These are phyloP conservation scores for Ophiostoma australiae DNA, from an alignment of 2,329 filamentous ascomycete species.

Conservation along the genomic window DNA sequence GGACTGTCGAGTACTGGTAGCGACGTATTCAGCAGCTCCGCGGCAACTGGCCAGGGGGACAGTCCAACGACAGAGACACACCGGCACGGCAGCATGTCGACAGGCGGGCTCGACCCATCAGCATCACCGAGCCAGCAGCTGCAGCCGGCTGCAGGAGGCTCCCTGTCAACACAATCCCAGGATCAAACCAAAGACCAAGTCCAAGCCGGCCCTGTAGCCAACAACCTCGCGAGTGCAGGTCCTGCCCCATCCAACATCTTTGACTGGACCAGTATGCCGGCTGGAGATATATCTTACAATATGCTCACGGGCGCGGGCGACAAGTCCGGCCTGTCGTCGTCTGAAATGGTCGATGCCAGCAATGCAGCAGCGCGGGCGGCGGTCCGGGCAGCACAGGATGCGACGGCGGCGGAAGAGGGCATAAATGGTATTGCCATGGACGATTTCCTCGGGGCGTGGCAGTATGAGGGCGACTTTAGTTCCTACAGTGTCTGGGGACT, in stretches of 20 bases:
- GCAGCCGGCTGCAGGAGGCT: neutral
- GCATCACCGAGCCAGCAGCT: neutral
- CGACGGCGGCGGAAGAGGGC: neutral
- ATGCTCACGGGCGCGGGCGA: conserved; percentile 44
- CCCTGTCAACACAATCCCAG: neutral
- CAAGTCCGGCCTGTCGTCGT: neutral
- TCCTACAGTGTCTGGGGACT: conserved; percentile 54
- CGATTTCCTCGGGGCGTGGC: conserved; percentile 35
- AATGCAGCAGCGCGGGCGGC: conserved; percentile 13
- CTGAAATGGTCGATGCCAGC: conserved; percentile 10
- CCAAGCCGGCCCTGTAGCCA: neutral
- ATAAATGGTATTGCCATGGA: conserved; percentile 18
- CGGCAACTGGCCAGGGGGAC: neutral
- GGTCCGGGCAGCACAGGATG: conserved; percentile 13
- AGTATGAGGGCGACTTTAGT: conserved; percentile 53
- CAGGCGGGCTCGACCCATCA: conserved; percentile 24
- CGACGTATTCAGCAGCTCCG: conserved; percentile 19
- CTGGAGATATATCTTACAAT: conserved; percentile 54
- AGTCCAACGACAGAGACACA: conserved; percentile 3
- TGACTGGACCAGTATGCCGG: conserved; percentile 49
- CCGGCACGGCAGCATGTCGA: neutral
- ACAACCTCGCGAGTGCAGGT: neutral
- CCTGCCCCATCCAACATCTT: conserved; percentile 40
- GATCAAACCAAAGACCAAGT: neutral
- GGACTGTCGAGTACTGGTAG: conserved; percentile 20